Base-by-base conservation (phyloP, 208 protist species). In the Novymonas esmeraldas region DNA sequence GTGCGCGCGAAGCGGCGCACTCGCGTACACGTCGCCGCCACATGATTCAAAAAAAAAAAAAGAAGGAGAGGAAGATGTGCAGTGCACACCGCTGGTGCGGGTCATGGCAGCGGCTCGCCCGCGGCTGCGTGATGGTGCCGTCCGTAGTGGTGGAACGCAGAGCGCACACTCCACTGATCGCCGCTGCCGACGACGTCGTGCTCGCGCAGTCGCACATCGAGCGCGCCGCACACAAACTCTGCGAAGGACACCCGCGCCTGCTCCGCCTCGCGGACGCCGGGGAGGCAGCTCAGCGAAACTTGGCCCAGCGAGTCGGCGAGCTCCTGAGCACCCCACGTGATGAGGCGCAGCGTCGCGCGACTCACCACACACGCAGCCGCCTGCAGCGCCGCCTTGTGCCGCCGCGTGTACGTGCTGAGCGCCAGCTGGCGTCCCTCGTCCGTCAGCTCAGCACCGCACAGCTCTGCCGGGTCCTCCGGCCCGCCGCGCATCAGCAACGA, bases 401-500 rank as follows among this genome's bases (percentile, higher is more conserved):
- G 26, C 20, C 45, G 60, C 14, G 61, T 46, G 46, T 61, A 75
- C 28, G 61, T 68, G 48, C 38, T 49, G 44, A 75, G 36, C 4
- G 69, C 55, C 22, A 75, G 61, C 61, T 64, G 60, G 0, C 69
- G 60, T 6, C 69, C 69, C 10, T 75, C 69, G 31, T 75, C 69
- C 26, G 52, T 34, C 7, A 75, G 52, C 36, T 56, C 41, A 39
- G 61, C 61, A 2, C 69, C 69, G 38, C 29, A 68, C 18, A 64
- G 44, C 22, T 75, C 60, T 3, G 50, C 28, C 5, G 61, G 42
- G 36, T 68, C 54, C 3, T 75, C 69, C 18, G 69, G 54, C 10
- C 52, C 59, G 14, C 69, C 88, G 28, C 85, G 85, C 24, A 94
- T 76, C 10, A 94, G 24, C 28, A 89, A 38, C 11, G 73, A 62